Conservation (phyloP, 352 stramenopile genomes). For the Globisporangium paddicum region DNA sequence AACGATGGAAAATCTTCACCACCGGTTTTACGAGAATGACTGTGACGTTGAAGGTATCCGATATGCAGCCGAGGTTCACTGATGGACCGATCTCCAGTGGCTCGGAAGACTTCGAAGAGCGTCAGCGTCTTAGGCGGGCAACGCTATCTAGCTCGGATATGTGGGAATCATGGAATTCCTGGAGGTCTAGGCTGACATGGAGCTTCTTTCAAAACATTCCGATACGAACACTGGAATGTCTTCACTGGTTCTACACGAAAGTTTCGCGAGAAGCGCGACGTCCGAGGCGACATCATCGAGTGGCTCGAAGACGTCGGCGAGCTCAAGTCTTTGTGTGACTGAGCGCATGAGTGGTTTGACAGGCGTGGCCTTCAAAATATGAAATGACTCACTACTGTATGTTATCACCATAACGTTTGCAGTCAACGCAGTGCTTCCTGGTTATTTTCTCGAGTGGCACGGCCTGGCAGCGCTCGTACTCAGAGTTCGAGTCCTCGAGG, state of each 20-base stretch:
- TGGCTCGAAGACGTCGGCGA: not conserved
- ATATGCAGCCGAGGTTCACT: too few relatives aligned
- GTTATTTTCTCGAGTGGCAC: constrained; percentile 45
- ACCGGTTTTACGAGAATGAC: too few relatives aligned
- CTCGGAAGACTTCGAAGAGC: too few relatives aligned
- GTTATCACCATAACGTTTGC: too few relatives aligned
- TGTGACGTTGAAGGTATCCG: too few relatives aligned
- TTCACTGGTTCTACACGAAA: not conserved
- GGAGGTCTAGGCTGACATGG: not conserved
- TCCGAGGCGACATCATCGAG: not conserved
- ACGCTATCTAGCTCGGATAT: not conserved
- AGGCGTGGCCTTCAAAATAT: not conserved
- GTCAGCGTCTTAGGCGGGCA: too few relatives aligned
- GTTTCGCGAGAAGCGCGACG: not conserved
- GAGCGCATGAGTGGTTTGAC: too few relatives aligned
- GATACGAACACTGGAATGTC: not conserved
- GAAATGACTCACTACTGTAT: too few relatives aligned
- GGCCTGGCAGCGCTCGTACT: constrained; percentile 14
- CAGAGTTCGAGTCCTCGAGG: too few relatives aligned
- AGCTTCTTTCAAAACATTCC: too few relatives aligned
- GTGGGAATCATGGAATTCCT: not conserved
- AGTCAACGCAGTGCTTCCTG: constrained; percentile 5
- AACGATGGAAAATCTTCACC: too few relatives aligned
- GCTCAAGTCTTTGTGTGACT: not conserved
- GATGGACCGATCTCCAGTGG: too few relatives aligned